Evolutionary conservation across 2,329 filamentous ascomycete species (phyloP), one percentile per base, ranked within the genome.

Genomic region (Colletotrichum godetiae): DNA sequence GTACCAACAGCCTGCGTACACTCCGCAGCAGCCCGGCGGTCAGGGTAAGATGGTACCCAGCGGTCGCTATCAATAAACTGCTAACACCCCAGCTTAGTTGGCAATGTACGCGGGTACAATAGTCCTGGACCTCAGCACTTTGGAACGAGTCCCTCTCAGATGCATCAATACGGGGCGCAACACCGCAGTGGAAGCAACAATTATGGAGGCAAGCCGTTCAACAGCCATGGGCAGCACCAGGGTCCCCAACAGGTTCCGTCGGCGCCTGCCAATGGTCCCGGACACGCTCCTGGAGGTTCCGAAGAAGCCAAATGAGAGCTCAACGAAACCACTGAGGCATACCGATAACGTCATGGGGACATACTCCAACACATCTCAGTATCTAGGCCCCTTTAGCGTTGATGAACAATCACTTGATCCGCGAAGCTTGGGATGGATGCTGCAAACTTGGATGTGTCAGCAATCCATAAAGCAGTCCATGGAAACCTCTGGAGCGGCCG

Each of bases 1-100:
- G 79, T 94, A 93, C 79, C 93, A 92, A 78, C 93, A 95, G 80
- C 93, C 93, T 49, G 90, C 91, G 66, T 95, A 93, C 82, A 86
- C 88, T 72, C 90, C 91, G 37, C 93, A 93, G 77, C 93, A 93
- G 76, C 89, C 90, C 59, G 81, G 78, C 76, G 91, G 89, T 77
- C 92, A 93, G 82, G 93, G 93, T 94, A 91, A 89, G 93, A 73
- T 73, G 42, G 56, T 72, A 63, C 71, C 56, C 37, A 61, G 71
- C 61, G 63, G 57, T 55, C 67, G 58, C 65, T 67, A 70, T 71
- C 71, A 67, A 75, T 74, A 68, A 76, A 67, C 74, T 77, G 78
- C 82, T 87, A 82, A 85, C 83, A 81, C 81, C 82, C 80, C 75
- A 75, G 75, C 76, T 72, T 77, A 92, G 89, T 92, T 86, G 88